Evolutionary conservation across 1,284 basidiomycete genomes (phyloP).

Genomic region (Marasmius tenuissimus): DNA sequence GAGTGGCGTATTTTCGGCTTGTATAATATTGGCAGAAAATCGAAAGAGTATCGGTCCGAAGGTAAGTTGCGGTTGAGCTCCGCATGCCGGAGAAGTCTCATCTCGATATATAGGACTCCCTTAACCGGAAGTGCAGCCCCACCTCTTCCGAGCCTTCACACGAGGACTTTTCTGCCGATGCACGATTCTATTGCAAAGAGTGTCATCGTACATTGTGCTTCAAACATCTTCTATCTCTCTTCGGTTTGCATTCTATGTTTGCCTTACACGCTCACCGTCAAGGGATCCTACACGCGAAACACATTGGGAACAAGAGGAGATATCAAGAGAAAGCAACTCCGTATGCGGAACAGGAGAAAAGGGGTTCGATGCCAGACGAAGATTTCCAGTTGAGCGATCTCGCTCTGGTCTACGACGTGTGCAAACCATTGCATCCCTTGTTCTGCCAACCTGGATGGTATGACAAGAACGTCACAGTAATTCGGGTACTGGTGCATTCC

Average conservation of each 20-base stretch:
- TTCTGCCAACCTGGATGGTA: slow-evolving; percentile 51
- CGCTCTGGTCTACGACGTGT: slow-evolving; percentile 41
- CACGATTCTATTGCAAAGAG: slow-evolving; percentile 39
- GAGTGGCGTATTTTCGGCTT: background rate
- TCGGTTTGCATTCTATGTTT: slow-evolving; percentile 51
- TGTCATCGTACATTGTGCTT: slow-evolving; percentile 57
- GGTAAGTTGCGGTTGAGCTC: background rate
- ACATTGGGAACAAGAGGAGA: slow-evolving; percentile 28
- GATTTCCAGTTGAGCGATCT: slow-evolving; percentile 33
- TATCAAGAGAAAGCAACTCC: slow-evolving; percentile 23
- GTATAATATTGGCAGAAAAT: background rate
- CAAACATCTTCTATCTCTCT: slow-evolving; percentile 42
- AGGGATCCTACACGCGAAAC: slow-evolving; percentile 41
- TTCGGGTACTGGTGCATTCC: background rate
- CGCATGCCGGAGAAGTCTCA: too few relatives aligned
- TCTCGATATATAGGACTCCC: too few relatives aligned
- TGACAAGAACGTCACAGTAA: slow-evolving; percentile 27
- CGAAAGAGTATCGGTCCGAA: background rate
- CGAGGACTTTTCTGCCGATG: slow-evolving; percentile 17
- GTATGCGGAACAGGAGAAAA: slow-evolving; percentile 31
- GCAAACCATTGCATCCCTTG: slow-evolving; percentile 38
- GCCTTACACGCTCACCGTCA: slow-evolving; percentile 37
- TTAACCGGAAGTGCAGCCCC: too few relatives aligned
- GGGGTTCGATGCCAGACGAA: slow-evolving; percentile 34
- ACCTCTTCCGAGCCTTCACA: slow-evolving; percentile 19